Evolutionary conservation across 2,329 filamentous ascomycete genomes (phyloP).

Genomic region (Ophiostoma piceae): DNA sequence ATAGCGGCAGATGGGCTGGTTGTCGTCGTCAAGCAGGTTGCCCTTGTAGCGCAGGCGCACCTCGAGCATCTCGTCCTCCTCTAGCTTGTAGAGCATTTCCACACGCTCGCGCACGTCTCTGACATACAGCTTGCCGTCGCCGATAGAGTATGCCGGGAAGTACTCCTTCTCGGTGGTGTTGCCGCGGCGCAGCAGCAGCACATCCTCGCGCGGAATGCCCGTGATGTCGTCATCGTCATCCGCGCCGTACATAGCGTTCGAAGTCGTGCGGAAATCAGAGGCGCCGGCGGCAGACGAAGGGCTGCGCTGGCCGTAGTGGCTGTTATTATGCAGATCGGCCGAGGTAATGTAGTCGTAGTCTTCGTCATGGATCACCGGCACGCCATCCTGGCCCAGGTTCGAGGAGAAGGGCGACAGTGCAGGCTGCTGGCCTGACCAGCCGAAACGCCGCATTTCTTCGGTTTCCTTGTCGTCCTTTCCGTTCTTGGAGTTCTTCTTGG

Average conservation of each 20-base stretch:
- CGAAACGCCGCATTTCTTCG: constrained; percentile 48
- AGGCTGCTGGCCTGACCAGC: constrained; percentile 38
- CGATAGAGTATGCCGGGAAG: constrained; percentile 71
- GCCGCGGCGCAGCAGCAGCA: constrained; percentile 65
- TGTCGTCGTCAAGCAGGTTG: constrained; percentile 60
- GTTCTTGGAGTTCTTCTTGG: constrained; percentile 23
- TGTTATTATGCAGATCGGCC: constrained; percentile 54
- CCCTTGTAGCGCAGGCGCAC: constrained; percentile 72
- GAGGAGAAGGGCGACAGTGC: constrained; percentile 50
- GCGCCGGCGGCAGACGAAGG: constrained; percentile 22
- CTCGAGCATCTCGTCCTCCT: constrained; percentile 45
- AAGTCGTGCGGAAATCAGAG: constrained; percentile 26
- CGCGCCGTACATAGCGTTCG: constrained; percentile 23
- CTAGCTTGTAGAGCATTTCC: constrained; percentile 59
- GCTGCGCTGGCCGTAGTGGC: constrained; percentile 26
- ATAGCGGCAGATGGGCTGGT: constrained; percentile 52
- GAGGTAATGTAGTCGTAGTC: constrained; percentile 82
- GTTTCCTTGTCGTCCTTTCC: constrained; percentile 20
- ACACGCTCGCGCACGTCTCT: constrained; percentile 63
- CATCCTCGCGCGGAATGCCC: constrained; percentile 55
- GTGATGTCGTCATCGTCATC: constrained; percentile 29
- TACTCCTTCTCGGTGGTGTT: constrained; percentile 61
- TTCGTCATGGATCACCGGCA: constrained; percentile 69
- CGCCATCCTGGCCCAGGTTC: constrained; percentile 41
- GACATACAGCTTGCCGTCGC: constrained; percentile 64